phyloP scores from a whole-genome alignment of 495 filamentous ascomycete species.

The Talaromyces thailandensis region DNA sequence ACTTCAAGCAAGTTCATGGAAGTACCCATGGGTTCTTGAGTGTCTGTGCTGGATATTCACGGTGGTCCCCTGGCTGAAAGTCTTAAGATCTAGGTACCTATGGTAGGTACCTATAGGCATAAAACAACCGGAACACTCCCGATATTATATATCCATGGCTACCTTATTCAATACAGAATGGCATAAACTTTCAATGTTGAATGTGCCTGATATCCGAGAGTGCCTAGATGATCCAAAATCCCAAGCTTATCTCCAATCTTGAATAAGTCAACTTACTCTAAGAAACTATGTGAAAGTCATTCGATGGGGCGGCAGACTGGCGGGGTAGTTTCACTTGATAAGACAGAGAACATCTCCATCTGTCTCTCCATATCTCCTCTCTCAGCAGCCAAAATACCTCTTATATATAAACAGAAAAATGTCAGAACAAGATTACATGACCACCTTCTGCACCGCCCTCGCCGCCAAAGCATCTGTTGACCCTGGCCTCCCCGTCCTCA shows the following conservation, averaged over 20 bases:
- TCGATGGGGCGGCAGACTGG: background rate
- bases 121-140: background rate
- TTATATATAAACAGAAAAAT: background rate
- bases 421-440: background rate
- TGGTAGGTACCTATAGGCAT: too few relatives aligned
- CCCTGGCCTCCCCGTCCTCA: constrained; percentile 31
- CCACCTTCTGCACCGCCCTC: background rate
- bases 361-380: background rate
- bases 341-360: background rate
- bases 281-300: background rate
- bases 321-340: background rate
- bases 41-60: background rate
- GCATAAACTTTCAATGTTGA: background rate
- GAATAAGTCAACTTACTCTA: too few relatives aligned
- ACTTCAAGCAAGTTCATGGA: background rate
- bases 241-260: too few relatives aligned
- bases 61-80: background rate
- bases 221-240: background rate
- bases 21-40: background rate
- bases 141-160: background rate
- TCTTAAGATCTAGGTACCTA: background rate
- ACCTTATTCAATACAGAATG: background rate
- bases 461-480: background rate
- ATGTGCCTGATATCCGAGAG: background rate
- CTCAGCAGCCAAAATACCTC: background rate